Conservation (phyloP, 1,284 basidiomycete species). For the Apiotrichum siamense region DNA sequence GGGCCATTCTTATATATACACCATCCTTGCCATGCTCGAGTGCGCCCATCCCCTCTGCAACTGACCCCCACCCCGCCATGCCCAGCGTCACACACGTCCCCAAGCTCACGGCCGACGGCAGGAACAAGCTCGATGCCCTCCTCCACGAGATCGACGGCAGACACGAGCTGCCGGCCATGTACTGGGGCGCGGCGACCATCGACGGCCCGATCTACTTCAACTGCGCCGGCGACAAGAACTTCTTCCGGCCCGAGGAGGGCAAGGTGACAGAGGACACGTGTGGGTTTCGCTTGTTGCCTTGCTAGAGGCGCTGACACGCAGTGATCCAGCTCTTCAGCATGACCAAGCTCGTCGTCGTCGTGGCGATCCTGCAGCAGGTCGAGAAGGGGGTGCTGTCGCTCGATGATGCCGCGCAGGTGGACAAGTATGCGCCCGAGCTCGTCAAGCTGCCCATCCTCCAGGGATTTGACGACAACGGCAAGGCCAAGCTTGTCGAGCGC, state of each 20-base stretch:
- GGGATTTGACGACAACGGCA: constrained; percentile 25
- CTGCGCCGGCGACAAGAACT: constrained; percentile 27
- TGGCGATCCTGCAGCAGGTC: constrained; percentile 32
- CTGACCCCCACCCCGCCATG: background rate
- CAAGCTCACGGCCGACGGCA: constrained; percentile 12
- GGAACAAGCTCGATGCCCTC: constrained; percentile 17
- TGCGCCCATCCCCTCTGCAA: background rate
- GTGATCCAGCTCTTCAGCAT: constrained; percentile 30
- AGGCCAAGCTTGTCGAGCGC: constrained; percentile 20
- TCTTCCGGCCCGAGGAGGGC: constrained; percentile 25
- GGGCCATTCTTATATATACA: too few species aligned
- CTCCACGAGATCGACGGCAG: constrained; percentile 13
- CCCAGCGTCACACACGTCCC: background rate
- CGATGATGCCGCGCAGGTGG: constrained; percentile 26
- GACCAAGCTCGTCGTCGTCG: constrained; percentile 34
- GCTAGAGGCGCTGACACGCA: constrained; percentile 9
- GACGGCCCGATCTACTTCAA: constrained; percentile 28
- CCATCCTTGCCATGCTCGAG: too few species aligned
- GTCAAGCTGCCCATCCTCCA: constrained; percentile 23
- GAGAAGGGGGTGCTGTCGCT: constrained; percentile 29
- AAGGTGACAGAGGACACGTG: constrained; percentile 29
- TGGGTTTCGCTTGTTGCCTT: constrained; percentile 14
- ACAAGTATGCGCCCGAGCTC: constrained; percentile 32
- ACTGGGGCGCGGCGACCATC: constrained; percentile 26
- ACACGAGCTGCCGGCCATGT: constrained; percentile 22